Evolutionary conservation across 192 early-diverging fungal genomes (phyloP), one percentile per base, ranked within the genome.

Genomic region (Irineochytrium annulatum): DNA sequence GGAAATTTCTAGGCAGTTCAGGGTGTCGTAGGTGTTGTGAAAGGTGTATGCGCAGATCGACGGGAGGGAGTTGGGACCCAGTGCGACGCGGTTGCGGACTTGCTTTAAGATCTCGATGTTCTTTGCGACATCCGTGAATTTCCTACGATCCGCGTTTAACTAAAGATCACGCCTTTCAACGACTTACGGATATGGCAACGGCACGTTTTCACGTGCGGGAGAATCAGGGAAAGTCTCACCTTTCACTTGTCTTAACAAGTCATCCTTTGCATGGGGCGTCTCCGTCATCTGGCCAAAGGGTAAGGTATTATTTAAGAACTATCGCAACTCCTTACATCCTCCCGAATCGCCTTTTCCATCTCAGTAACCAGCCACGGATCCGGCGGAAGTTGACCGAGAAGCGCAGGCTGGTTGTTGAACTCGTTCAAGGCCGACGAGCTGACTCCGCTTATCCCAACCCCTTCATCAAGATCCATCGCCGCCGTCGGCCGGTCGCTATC

Each of bases 1-100:
- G 0, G 93, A 87, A 0, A 93, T 73, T 0, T 80, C 65, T n/a
- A 93, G 58, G 65, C 93, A 96, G 58, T 89, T 98, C 59, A 98
- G 69, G 39, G 69, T 75, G 74, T 87, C 83, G 68, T 89, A 77
- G 16, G 91, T 89, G 70, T 99, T 99, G 70, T 95, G 93, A 64
- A 98, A 89, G 28, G 94, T 99, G 70, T 91, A 97, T 62, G 87
- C 91, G 74, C 93, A 94, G 30, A 98, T 81, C 19, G 91, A 94
- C 14, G 94, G 91, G 26, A 92, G 72, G 11, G 86, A 81, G 1
- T 74, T 73, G 3, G 83, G 73, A 3, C 79, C 75, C n/a, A 94
- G 59, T 5, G 77, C 68, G 19, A 91, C 77, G 35, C 88, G 84
- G 43, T 92, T 89, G 57, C 84, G 75, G 6, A 88, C 60, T 35